Conservation (phyloP, 306 rosid species). For the Ochetophila trinervis region DNA sequence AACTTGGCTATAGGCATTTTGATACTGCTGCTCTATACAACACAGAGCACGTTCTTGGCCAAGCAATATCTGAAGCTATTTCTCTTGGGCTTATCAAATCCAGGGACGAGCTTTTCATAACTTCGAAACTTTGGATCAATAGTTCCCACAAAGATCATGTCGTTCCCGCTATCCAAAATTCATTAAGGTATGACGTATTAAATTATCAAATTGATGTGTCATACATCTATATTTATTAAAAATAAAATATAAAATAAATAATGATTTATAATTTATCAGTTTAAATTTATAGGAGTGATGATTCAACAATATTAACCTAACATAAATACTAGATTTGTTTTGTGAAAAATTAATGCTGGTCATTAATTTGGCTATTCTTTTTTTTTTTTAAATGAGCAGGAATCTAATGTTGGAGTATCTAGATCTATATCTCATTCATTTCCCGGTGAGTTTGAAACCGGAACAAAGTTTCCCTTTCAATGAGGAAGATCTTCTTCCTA, state of each 20-base stretch:
- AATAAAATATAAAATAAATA: too few species aligned
- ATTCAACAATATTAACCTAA: too few species aligned
- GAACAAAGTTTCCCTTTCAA: conserved; percentile 23
- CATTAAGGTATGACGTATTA: conserved; percentile 36
- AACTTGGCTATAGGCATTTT: conserved; percentile 43
- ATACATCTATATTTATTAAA: too few species aligned
- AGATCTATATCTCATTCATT: conserved; percentile 22
- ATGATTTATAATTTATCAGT: too few species aligned
- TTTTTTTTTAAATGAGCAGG: too few species aligned
- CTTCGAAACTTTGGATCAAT: conserved; percentile 49
- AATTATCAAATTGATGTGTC: too few species aligned
- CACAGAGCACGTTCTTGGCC: conserved; percentile 38
- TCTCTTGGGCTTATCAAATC: conserved; percentile 33
- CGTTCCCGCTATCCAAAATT: conserved; percentile 30
- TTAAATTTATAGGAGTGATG: too few species aligned
- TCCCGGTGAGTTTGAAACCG: conserved; percentile 15
- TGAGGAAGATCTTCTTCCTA: conserved; percentile 34
- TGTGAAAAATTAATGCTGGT: too few species aligned
- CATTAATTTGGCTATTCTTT: too few species aligned
- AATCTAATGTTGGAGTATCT: conserved; percentile 25
- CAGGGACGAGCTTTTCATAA: conserved; percentile 40
- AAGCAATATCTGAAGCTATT: conserved; percentile 36
- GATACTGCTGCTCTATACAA: conserved; percentile 47
- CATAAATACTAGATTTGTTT: too few species aligned
- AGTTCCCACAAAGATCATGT: conserved; percentile 43